Base-by-base conservation (phyloP, 2,329 filamentous ascomycete species). In the Penicillium sp. region DNA sequence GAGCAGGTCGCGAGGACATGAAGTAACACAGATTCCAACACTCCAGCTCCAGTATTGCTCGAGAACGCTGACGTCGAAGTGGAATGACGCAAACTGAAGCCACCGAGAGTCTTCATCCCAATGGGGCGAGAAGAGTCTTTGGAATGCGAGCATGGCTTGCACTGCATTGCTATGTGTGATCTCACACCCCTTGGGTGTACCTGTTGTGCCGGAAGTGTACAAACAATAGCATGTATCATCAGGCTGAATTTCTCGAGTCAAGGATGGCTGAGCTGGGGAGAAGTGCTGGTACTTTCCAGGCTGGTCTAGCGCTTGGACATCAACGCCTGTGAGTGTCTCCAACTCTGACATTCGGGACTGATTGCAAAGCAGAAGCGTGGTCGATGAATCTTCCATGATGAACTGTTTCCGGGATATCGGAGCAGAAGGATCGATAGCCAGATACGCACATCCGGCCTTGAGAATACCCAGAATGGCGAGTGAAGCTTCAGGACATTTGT, bases 31-130 rank as follows among this genome's bases (percentile, higher is more conserved):
- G 28, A 97, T 92, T 1, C 92, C 92, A 0, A 95, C 90, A 31
- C 89, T 92, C 93, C 93, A 97, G 59, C 89, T 95, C 92, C 92
- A 97, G 73, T 94, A 97, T 69, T 96, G 93, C 71, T 97, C 93
- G 0, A 97, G 82, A 0, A 97, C 90, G 1, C 91, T 95, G 4
- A 97, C 93, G 68, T 97, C 94, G 62, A 97, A 97, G 74, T 96
- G 94, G 58, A 96, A 91, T 0, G 92, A 93, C 1, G 94, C 94
- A 71, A 97, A 97, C 71, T 97, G 94, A 0, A 97, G 81, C 89
- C 92, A 97, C 59, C 90, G 86, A 0, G 92, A 96, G 0, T 84
- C 72, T 0, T 81, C 69, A 42, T 89, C 83, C 90, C 92, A 96
- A 67, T 91, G 89, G 84, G 86, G 5, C 77, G 75, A 70, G 14